Base-by-base conservation (phyloP, 2,329 filamentous ascomycete species). In the Lachnellula occidentalis region DNA sequence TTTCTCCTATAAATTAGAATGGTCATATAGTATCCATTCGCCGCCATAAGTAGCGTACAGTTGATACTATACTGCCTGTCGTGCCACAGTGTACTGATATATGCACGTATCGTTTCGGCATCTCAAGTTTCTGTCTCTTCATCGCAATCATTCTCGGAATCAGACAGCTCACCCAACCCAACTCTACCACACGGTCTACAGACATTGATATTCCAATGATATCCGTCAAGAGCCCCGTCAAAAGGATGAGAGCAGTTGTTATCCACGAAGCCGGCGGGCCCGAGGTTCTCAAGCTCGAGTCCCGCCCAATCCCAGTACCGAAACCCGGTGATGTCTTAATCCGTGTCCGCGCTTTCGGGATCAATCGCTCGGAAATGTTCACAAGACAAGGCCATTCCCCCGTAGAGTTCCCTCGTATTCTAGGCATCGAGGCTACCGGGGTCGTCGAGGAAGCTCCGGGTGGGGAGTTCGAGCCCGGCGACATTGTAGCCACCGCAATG, bases 291-390 rank as follows among this genome's bases (percentile, higher is more conserved):
- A 39, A 47, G 27, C 48, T 51, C 17, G 45, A 53, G 42, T 73
- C 78, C 45, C 67, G 67, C 4, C 67, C 71, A 1, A 71, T 76
- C 34, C 76, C 76, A 1, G 65, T 58, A 4, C 72, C 75, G 0
- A 41, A 61, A 9, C 54, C 61, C 1, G 66, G 66, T 50, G 67
- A 75, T 48, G 67, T 74, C 17, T 61, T 76, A 6, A 75, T 73
- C 49, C 66, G 67, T 47, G 69, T 76, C 12, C 64, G 71, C 45
- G 72, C 73, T 1, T 69, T 70, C 19, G 73, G 73, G 19, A 65
- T 71, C 21, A 76, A 76, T 52, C 73, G 57, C 11, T 55, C 54
- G 5, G 57, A 58, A 37, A 54, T 58, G 17, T 46, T 54, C 37
- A 58, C 57, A 43, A 51, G 50, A 34, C 45, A 51, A 11, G 57